Conservation (phyloP, 768 basidiomycete genomes). For the Erythrobasidium yunnanense region DNA sequence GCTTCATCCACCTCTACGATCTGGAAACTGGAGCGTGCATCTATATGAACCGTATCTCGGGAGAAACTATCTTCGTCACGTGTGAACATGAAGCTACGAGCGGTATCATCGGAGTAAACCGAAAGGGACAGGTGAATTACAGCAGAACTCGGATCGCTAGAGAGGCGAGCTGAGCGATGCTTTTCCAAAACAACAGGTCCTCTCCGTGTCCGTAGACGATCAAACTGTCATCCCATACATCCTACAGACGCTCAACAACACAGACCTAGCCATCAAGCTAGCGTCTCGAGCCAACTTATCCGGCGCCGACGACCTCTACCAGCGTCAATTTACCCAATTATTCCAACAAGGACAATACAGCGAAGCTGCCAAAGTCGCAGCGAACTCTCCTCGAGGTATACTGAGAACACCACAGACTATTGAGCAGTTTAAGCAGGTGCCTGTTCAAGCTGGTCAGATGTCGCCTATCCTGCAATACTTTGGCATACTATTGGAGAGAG, state of each 20-base stretch:
- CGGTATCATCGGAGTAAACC: slow-evolving; percentile 98
- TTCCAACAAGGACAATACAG: slow-evolving; percentile 78
- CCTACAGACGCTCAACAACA: slow-evolving; percentile 83
- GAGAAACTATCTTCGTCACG: slow-evolving; percentile 98
- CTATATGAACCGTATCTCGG: slow-evolving; percentile 99
- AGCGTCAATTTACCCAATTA: slow-evolving; percentile 82
- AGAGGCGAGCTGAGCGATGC: too few species aligned
- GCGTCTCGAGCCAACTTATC: slow-evolving; percentile 92
- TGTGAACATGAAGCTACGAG: slow-evolving; percentile 86
- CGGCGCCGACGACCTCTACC: slow-evolving; percentile 91
- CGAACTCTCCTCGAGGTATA: slow-evolving; percentile 93
- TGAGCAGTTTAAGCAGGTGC: slow-evolving; percentile 91
- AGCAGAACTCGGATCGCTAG: too few species aligned
- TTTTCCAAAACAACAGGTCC: too few species aligned
- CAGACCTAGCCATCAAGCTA: slow-evolving; percentile 93
- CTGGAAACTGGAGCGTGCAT: slow-evolving; percentile 92
- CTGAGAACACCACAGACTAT: slow-evolving; percentile 88
- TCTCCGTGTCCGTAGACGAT: slow-evolving; percentile 94
- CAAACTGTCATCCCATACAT: slow-evolving; percentile 92
- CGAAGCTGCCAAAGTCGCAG: slow-evolving; percentile 94
- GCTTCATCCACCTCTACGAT: slow-evolving; percentile 98
- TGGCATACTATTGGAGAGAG: slow-evolving; percentile 94
- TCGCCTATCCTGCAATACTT: slow-evolving; percentile 98
- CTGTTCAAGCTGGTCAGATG: slow-evolving; percentile 75
- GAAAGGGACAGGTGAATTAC: slow-evolving; percentile 78